phyloP scores from a whole-genome alignment of 2,329 filamentous ascomycete species.

The Aspergillus sp. region DNA sequence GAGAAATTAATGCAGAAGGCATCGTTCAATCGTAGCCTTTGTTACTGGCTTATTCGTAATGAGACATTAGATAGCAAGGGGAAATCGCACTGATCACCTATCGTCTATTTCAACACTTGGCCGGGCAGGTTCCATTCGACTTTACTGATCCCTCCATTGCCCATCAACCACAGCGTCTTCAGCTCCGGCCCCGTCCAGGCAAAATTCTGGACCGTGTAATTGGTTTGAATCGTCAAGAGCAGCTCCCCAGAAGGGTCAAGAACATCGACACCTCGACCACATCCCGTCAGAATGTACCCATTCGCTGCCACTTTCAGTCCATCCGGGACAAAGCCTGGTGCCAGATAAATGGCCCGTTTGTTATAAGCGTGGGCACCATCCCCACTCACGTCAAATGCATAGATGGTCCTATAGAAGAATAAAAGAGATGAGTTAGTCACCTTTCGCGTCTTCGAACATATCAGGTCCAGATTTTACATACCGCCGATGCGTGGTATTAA shows the following conservation, averaged over 20 bases:
- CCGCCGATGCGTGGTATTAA: conserved; percentile 34
- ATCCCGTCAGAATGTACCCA: conserved; percentile 44
- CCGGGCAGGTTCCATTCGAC: conserved; percentile 43
- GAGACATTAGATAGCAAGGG: neutral
- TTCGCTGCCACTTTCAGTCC: conserved; percentile 47
- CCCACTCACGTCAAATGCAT: conserved; percentile 43
- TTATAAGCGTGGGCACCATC: conserved; percentile 39
- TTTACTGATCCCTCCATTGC: conserved; percentile 41
- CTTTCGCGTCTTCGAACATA: neutral
- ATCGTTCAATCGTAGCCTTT: neutral
- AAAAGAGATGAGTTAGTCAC: neutral
- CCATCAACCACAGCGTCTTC: conserved; percentile 46
- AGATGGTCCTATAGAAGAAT: conserved; percentile 31
- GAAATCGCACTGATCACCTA: neutral
- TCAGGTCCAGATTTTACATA: conserved; percentile 1
- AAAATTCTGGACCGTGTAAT: conserved; percentile 49
- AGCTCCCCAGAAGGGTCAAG: conserved; percentile 41
- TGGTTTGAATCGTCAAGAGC: conserved; percentile 46
- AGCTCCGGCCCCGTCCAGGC: conserved; percentile 45
- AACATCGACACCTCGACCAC: conserved; percentile 45
- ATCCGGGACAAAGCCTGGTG: conserved; percentile 45
- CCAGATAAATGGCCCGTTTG: conserved; percentile 44
- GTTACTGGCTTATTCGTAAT: neutral
- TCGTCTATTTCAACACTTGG: conserved; percentile 26
- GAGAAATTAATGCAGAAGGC: neutral